Evolutionary conservation across 2,329 filamentous ascomycete species (phyloP).

Genomic region (Mycocentrospora acerina): DNA sequence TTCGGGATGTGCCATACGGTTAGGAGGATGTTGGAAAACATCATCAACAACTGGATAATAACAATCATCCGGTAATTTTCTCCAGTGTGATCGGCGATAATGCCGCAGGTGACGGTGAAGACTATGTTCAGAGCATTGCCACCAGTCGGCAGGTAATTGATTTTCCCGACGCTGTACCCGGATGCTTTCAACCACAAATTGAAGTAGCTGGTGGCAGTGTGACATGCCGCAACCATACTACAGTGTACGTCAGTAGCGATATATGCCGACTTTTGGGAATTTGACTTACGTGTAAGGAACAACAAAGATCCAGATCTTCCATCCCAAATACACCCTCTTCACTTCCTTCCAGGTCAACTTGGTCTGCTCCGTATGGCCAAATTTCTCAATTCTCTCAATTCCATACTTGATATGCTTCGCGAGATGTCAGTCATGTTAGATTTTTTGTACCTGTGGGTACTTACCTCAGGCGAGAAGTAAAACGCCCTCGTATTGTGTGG

Average conservation of each 20-base stretch:
- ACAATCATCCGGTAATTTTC: neutral
- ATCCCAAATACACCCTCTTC: neutral
- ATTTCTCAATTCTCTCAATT: conserved; percentile 1
- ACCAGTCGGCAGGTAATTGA: neutral
- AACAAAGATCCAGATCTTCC: conserved; percentile 2
- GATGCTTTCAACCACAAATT: conserved; percentile 1
- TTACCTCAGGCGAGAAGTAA: conserved; percentile 5
- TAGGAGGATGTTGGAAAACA: neutral
- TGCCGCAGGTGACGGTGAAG: neutral
- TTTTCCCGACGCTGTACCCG: conserved; percentile 1
- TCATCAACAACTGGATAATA: neutral
- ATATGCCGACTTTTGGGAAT: neutral
- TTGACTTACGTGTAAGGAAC: neutral
- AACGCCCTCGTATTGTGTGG: conserved; percentile 8
- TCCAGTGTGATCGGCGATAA: conserved; percentile 1
- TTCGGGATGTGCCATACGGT: conserved; percentile 1
- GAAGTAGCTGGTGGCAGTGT: conserved; percentile 1
- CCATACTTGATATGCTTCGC: conserved; percentile 1
- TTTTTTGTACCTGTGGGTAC: too few relatives aligned
- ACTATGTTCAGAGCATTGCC: conserved; percentile 1
- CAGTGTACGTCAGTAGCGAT: neutral
- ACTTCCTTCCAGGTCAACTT: conserved; percentile 1
- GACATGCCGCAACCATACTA: neutral
- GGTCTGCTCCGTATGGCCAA: neutral
- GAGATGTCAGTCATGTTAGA: too few relatives aligned